Evolutionary conservation across 345 rosid species (phyloP).

Genomic region (Kernera saxatilis): DNA sequence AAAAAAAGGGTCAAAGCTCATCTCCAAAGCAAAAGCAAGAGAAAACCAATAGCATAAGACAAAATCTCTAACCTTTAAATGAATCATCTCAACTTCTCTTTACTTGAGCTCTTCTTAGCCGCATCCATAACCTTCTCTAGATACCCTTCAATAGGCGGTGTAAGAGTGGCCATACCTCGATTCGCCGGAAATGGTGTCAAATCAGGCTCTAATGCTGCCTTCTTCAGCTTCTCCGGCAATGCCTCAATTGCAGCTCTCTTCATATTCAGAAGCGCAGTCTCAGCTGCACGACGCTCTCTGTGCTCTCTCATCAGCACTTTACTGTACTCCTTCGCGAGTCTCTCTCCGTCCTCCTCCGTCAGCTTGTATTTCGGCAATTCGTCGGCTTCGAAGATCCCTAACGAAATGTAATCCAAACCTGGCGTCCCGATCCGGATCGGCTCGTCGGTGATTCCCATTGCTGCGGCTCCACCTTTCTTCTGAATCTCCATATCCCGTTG

Average conservation of each 20-base stretch:
- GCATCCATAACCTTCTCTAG: conserved; percentile 85
- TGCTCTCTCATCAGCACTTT: conserved; percentile 82
- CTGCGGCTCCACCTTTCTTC: conserved; percentile 69
- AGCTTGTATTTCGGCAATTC: conserved; percentile 77
- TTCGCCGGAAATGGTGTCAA: conserved; percentile 69
- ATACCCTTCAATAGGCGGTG: conserved; percentile 97
- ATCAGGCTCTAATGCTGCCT: conserved; percentile 78
- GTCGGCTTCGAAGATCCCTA: conserved; percentile 71
- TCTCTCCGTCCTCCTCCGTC: conserved; percentile 77
- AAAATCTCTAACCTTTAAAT: conserved; percentile 10
- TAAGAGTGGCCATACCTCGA: conserved; percentile 78
- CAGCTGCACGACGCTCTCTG: conserved; percentile 78
- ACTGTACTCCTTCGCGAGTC: conserved; percentile 82
- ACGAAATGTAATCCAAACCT: conserved; percentile 64
- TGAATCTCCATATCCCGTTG: conserved; percentile 66
- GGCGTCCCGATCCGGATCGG: conserved; percentile 74
- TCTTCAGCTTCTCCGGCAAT: conserved; percentile 65
- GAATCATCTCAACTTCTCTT: conserved; percentile 74
- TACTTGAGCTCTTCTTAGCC: conserved; percentile 51
- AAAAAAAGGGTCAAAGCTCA: neutral
- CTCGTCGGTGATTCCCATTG: conserved; percentile 69
- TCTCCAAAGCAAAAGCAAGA: neutral
- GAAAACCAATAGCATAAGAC: neutral
- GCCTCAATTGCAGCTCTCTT: conserved; percentile 90
- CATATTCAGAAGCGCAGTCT: conserved; percentile 49